A percentile compares a stretch with the other conserved stretches of the same genome.
Conservation (phyloP, 495 filamentous ascomycete species). For the Xylaria palmicola region DNA sequence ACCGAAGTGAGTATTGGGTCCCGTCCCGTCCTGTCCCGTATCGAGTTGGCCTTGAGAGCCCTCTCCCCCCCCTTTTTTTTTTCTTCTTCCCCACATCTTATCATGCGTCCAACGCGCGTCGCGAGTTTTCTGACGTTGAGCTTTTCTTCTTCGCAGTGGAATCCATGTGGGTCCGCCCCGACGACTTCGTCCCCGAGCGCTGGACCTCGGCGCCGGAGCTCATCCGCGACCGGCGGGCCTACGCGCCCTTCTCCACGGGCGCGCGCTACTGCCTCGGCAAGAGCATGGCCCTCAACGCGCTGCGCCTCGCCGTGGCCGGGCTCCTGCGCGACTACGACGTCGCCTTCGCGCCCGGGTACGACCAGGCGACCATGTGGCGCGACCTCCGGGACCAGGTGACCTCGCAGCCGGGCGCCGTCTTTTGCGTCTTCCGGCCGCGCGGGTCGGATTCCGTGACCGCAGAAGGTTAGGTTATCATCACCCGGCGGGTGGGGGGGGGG, state of each 20-base stretch:
- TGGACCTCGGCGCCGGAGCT: conserved; percentile 50
- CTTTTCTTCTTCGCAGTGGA: conserved; percentile 34
- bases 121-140: neutral
- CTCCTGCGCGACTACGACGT: conserved; percentile 42
- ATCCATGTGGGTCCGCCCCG: conserved; percentile 35
- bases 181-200: conserved; percentile 56
- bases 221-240: conserved; percentile 45
- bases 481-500: too few relatives aligned
- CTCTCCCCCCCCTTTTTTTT: too few relatives aligned
- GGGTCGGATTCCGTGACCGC: too few relatives aligned
- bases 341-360: conserved; percentile 25
- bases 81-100: neutral
- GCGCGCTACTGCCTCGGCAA: conserved; percentile 37
- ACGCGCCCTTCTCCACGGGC: conserved; percentile 50
- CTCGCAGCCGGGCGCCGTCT: conserved; percentile 18
- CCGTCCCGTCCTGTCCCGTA: too few relatives aligned
- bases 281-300: conserved; percentile 38
- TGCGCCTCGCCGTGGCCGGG: conserved; percentile 38
- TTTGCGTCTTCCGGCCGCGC: conserved; percentile 10
- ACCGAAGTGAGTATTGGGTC: conserved; percentile 21
- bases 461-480: too few relatives aligned
- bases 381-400: conserved; percentile 22
- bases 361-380: conserved; percentile 19
- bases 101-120: too few relatives aligned
- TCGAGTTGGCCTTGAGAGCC: neutral